Evolutionary conservation across 176 grass and related monocot genomes (phyloP), one percentile per base, ranked within the genome.

Genomic region (Puccinellia tenuiflora): DNA sequence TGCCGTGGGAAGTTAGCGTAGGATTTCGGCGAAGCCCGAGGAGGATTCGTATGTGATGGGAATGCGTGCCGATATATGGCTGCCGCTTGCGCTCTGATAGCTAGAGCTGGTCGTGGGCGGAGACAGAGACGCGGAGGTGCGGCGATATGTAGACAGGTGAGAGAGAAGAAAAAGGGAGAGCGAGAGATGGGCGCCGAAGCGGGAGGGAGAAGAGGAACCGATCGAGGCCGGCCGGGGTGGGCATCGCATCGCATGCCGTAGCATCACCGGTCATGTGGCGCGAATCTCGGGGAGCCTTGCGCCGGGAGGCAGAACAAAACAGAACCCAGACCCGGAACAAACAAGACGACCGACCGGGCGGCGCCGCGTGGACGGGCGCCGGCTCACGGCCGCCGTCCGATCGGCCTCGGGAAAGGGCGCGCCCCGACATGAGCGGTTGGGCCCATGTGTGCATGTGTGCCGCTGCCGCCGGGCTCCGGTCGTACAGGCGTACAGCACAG

Each of bases 11-110:
- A 78, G 84, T 81, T 90, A 46, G 88, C 88, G 88, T 90, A 48
- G 79, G 88, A 86, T 57, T 90, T 78, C 79, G 79, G 88, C 88
- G 65, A 90, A 39, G 84, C 73, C 73, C 46, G 88, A 86, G 88
- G 73, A 24, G 88, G 83, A 90, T 90, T 73, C 83, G 79, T n/a
- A n/a, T n/a, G n/a, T 16, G 83, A 78, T 81, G 79, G 79, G 83
- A 89, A 86, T 71, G 88, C 71, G 81, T 33, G 74, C 69, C 48
- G 43, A 26, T 73, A 29, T 73, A 76, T 73, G n/a, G 83, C 46
- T 76, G 77, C 87, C n/a, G n/a, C n/a, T n/a, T 37, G 80, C 66
- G 75, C 15, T 89, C 63, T 20, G 76, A 38, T 48, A 60, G 76
- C 30, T 48, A 60, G 85, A 52, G 60, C 60, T 26, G 59, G 81